A percentile compares a stretch with the other conserved stretches of the same genome.
These are phyloP conservation scores for Escovopsis weberi DNA, from an alignment of 2,329 filamentous ascomycete species.

Conservation along the genomic window DNA sequence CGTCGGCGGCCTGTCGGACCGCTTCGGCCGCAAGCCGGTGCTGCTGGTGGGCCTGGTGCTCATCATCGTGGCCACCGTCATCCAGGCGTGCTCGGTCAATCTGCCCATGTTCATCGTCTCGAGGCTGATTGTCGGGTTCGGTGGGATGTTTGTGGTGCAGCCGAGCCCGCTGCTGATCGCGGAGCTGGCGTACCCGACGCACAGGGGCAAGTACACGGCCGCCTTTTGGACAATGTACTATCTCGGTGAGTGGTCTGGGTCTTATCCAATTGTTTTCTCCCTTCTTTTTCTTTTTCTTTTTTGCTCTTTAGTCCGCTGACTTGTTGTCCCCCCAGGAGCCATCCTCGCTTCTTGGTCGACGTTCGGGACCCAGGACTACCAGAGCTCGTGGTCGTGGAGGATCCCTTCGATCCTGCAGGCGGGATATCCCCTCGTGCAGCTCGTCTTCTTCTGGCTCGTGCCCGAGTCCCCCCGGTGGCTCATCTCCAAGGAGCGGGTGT, in stretches of 20 bases:
- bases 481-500: slow-evolving; percentile 32
- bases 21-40: slow-evolving; percentile 12
- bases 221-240: not conserved
- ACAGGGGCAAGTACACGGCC: not conserved
- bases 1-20: slow-evolving; percentile 23
- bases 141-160: slow-evolving; percentile 22
- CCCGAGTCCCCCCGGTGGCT: slow-evolving; percentile 48
- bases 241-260: slow-evolving; percentile 1
- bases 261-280: not conserved
- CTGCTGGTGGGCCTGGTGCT: slow-evolving; percentile 18
- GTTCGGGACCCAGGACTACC: slow-evolving; percentile 13
- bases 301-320: not conserved
- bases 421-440: slow-evolving; percentile 9
- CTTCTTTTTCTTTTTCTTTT: not conserved
- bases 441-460: slow-evolving; percentile 32
- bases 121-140: slow-evolving; percentile 38
- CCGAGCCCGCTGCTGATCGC: slow-evolving; percentile 15
- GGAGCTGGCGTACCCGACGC: not conserved
- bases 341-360: too few relatives aligned
- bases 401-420: slow-evolving; percentile 12
- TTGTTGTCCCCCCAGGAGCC: not conserved
- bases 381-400: slow-evolving; percentile 15
- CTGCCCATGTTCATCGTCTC: slow-evolving; percentile 39
- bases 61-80: slow-evolving; percentile 26
- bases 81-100: slow-evolving; percentile 17